Evolutionary conservation across 768 basidiomycete species (phyloP).

Genomic region (Tremella fuciformis): DNA sequence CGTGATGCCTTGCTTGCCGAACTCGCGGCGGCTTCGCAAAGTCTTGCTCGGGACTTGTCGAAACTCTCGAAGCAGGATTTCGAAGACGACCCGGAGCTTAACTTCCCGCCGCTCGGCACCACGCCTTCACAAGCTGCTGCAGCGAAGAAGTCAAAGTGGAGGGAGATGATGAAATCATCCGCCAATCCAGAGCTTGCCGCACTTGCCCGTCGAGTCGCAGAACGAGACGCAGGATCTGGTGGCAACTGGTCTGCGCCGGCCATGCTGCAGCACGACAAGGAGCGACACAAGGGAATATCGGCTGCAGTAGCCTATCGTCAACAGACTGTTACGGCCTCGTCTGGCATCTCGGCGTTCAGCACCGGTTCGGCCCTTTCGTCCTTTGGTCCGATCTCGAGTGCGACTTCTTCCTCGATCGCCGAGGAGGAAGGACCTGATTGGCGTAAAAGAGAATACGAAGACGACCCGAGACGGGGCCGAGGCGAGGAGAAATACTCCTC

Average conservation of each 20-base stretch:
- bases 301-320: constrained; percentile 55
- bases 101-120: constrained; percentile 51
- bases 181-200: constrained; percentile 49
- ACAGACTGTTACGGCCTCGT: constrained; percentile 60
- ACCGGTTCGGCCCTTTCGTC: constrained; percentile 20
- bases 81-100: constrained; percentile 50
- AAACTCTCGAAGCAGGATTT: constrained; percentile 31
- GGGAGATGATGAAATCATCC: constrained; percentile 60
- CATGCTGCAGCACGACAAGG: constrained; percentile 73
- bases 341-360: constrained; percentile 24
- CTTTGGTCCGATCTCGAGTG: constrained; percentile 32
- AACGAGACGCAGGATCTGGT: constrained; percentile 33
- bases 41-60: constrained; percentile 73
- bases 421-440: constrained; percentile 37
- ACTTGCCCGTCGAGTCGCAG: constrained; percentile 43
- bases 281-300: constrained; percentile 50
- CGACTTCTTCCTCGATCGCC: constrained; percentile 24
- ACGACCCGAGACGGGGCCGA: constrained; percentile 2
- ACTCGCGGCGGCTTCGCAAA: constrained; percentile 75
- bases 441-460: constrained; percentile 16
- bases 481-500: constrained; percentile 11
- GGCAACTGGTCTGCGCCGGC: constrained; percentile 68
- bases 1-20: constrained; percentile 57
- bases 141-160: constrained; percentile 87
- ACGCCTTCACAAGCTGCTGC: constrained; percentile 43